phyloP scores from a whole-genome alignment of 73 alveolate species.

The Paraurostyla sp. region DNA sequence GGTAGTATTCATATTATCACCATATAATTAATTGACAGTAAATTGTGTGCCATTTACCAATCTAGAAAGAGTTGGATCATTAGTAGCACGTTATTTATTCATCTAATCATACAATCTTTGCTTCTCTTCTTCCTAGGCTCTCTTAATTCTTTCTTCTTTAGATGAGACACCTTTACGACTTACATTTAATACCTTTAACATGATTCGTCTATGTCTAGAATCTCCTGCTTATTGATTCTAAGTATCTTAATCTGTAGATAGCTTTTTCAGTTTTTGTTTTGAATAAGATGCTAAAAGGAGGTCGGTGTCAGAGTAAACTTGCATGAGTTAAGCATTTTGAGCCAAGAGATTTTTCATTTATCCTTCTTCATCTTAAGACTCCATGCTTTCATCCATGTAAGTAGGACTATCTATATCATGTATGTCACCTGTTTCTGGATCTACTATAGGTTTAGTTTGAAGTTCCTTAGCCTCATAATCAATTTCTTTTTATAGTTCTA shows the following conservation, averaged over 20 bases:
- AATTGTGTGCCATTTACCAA: background rate
- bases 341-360: background rate
- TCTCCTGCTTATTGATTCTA: too few relatives aligned
- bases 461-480: conserved; percentile 17
- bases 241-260: too few relatives aligned
- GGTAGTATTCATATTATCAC: background rate
- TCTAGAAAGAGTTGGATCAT: conserved; percentile 11
- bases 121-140: background rate
- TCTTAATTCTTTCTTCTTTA: background rate
- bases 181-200: too few relatives aligned
- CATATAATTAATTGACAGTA: background rate
- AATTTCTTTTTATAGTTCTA: background rate
- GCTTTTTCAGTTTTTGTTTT: too few relatives aligned
- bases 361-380: background rate
- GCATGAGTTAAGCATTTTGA: conserved; percentile 1
- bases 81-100: background rate
- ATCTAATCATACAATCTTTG: background rate
- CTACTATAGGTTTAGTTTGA: background rate
- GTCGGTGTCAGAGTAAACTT: background rate
- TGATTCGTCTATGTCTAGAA: too few relatives aligned
- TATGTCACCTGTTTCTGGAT: conserved; percentile 27
- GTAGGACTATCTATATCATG: conserved; percentile 3
- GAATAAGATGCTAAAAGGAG: background rate
- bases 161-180: background rate
- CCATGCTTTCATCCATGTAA: background rate